These are phyloP conservation scores for Otatea glauca DNA, from an alignment of 176 grass and related monocot species.

Conservation along the genomic window DNA sequence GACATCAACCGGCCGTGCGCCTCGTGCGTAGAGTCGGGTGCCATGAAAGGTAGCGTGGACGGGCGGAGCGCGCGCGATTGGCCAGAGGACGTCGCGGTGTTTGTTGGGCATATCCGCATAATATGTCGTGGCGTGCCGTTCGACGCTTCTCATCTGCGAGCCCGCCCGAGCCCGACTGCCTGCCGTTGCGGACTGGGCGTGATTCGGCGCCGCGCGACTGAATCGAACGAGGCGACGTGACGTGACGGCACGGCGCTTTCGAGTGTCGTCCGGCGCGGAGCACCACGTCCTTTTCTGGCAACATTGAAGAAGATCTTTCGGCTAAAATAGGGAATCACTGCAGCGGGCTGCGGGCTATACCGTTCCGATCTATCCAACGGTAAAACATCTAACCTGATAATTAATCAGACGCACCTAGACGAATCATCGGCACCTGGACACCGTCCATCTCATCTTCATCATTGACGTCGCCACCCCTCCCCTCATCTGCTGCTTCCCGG, in stretches of 20 bases:
- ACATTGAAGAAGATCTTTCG: no score
- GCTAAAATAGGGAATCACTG: no score
- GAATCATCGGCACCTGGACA: no score
- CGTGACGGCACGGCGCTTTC: neutral
- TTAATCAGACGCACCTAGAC: no score
- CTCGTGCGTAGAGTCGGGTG: constrained; percentile 5
- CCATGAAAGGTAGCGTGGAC: constrained; percentile 9
- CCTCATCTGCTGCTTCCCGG: no score
- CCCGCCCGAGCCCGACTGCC: neutral
- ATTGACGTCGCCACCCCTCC: no score
- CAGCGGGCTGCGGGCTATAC: no score
- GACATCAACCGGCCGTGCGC: neutral
- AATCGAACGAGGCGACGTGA: neutral
- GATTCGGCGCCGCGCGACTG: neutral
- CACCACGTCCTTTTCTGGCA: neutral
- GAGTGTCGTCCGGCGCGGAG: neutral
- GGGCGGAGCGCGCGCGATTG: neutral
- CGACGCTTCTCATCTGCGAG: neutral
- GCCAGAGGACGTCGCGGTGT: neutral
- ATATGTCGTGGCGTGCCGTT: neutral
- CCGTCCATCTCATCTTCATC: no score
- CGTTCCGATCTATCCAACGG: no score
- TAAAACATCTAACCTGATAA: no score
- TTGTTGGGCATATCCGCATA: no score
- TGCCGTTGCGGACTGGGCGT: no score